phyloP scores from a whole-genome alignment of 2,329 filamentous ascomycete genomes.

The Aureobasidium sp. region DNA sequence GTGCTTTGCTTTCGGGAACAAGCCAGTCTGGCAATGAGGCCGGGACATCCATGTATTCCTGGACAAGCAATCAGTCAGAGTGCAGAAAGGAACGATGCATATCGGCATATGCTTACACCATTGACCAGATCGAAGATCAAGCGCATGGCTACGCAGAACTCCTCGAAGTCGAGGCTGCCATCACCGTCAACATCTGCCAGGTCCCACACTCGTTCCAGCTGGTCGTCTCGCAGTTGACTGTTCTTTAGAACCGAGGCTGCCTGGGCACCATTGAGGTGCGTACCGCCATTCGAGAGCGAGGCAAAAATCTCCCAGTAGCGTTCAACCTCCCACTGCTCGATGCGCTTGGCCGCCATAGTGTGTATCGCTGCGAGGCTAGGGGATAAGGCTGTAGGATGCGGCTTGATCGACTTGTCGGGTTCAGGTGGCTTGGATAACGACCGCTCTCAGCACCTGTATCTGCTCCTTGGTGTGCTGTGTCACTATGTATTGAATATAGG shows the following conservation, averaged over 20 bases:
- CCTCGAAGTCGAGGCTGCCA: conserved; percentile 96
- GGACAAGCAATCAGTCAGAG: conserved; percentile 4
- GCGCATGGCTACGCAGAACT: conserved; percentile 98
- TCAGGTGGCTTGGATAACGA: neutral
- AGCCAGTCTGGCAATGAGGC: conserved; percentile 85
- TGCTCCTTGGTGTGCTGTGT: neutral
- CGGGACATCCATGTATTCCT: conserved; percentile 92
- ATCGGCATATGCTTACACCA: conserved; percentile 53
- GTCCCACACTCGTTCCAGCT: conserved; percentile 97
- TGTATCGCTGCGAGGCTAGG: neutral
- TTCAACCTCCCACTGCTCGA: conserved; percentile 68
- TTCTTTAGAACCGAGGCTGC: conserved; percentile 68
- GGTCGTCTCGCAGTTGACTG: conserved; percentile 64
- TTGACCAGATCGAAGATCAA: conserved; percentile 97
- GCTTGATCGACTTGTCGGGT: neutral
- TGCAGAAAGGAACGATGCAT: neutral
- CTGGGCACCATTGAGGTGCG: conserved; percentile 61
- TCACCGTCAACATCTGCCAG: conserved; percentile 95
- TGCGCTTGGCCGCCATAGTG: conserved; percentile 45
- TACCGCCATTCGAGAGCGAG: conserved; percentile 57
- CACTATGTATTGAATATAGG: neutral
- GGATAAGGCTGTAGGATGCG: neutral
- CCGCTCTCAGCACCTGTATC: neutral
- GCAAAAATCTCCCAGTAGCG: conserved; percentile 77
- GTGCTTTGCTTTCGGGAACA: conserved; percentile 87